Evolutionary conservation across 768 basidiomycete genomes (phyloP).

Genomic region (Hydnomerulius pinastri): DNA sequence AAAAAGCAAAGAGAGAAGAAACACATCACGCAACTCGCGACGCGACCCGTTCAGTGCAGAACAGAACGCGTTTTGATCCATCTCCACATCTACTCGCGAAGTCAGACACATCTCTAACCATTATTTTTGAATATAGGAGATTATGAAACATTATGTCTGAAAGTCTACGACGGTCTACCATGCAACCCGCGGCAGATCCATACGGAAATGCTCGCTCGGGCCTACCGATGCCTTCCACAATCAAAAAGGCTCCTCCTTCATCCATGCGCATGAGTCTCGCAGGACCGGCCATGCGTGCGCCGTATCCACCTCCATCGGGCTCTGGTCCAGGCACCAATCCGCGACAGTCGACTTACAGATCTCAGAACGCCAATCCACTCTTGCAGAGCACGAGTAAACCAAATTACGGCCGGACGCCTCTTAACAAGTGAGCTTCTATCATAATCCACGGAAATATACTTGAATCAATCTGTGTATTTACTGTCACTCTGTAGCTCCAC

Average conservation of each 20-base stretch:
- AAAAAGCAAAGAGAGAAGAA: no score
- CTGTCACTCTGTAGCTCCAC: constrained; percentile 50
- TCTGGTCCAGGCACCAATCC: constrained; percentile 50
- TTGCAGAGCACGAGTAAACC: constrained; percentile 70
- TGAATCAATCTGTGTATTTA: constrained; percentile 6
- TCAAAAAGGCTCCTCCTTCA: constrained; percentile 61
- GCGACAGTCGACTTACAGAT: constrained; percentile 67
- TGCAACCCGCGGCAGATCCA: constrained; percentile 55
- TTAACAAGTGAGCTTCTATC: constrained; percentile 52
- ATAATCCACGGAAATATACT: neutral
- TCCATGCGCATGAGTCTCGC: constrained; percentile 70
- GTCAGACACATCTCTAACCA: constrained; percentile 9
- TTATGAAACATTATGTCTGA: constrained; percentile 40
- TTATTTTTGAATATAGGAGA: neutral
- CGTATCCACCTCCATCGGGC: constrained; percentile 40
- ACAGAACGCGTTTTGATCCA: neutral
- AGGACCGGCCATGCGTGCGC: constrained; percentile 69
- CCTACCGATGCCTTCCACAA: constrained; percentile 73
- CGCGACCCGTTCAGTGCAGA: neutral
- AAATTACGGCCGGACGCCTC: constrained; percentile 71
- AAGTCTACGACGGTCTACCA: constrained; percentile 54
- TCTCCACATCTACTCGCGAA: constrained; percentile 7
- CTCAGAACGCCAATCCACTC: constrained; percentile 68
- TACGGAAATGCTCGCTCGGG: constrained; percentile 57
- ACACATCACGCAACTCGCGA: constrained; percentile 25